These are phyloP conservation scores for Asterophora parasitica DNA, from an alignment of 768 basidiomycete genomes.

Conservation along the genomic window DNA sequence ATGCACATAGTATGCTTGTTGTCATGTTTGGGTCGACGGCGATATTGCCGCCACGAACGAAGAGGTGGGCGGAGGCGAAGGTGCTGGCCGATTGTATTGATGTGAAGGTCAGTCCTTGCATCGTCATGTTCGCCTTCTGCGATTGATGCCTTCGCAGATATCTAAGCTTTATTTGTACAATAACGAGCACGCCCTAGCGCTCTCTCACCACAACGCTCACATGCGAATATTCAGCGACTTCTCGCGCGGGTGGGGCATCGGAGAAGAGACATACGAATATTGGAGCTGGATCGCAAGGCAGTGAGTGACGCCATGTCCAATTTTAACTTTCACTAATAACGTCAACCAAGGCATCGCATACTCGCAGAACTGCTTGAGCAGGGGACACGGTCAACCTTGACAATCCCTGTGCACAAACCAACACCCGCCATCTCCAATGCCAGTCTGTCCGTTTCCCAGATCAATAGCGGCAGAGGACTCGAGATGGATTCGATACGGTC, in stretches of 20 bases:
- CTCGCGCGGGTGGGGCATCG: conserved; percentile 90
- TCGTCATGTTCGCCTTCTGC: neutral
- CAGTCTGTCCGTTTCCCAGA: conserved; percentile 13
- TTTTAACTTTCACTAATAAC: neutral
- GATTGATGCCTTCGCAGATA: conserved; percentile 60
- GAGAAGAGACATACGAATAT: conserved; percentile 93
- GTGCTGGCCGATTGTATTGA: conserved; percentile 93
- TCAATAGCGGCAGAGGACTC: conserved; percentile 17
- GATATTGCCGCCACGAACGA: conserved; percentile 86
- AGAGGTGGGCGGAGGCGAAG: conserved; percentile 98
- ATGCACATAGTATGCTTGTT: conserved; percentile 78
- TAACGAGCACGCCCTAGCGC: conserved; percentile 74
- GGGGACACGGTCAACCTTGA: conserved; percentile 59
- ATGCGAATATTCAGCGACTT: conserved; percentile 83
- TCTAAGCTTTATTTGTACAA: conserved; percentile 90
- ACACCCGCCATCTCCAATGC: conserved; percentile 22
- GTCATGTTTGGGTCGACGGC: conserved; percentile 89
- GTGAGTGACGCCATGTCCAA: conserved; percentile 39
- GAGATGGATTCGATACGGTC: conserved; percentile 59
- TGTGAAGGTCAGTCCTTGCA: conserved; percentile 58
- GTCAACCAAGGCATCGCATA: conserved; percentile 63
- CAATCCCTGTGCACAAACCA: conserved; percentile 57
- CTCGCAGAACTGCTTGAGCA: conserved; percentile 90
- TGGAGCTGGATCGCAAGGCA: conserved; percentile 97
- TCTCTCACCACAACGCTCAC: conserved; percentile 83